Conservation (phyloP, 352 stramenopile genomes). For the Pythium aphanidermatum region DNA sequence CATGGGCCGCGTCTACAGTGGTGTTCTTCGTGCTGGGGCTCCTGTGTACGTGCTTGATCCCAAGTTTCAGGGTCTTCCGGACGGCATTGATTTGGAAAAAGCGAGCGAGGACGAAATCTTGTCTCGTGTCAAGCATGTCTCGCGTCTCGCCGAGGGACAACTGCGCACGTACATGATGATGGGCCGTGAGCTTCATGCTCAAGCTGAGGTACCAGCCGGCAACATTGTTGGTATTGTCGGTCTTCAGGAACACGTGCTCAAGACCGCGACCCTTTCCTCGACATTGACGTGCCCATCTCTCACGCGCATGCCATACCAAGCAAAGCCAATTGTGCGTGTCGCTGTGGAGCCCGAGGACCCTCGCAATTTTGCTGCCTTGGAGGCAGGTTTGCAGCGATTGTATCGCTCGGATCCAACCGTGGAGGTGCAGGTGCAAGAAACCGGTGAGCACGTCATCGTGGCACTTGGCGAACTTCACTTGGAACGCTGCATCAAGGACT, state of each 20-base stretch:
- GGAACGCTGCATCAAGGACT: slow-evolving; percentile 89
- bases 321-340: slow-evolving; percentile 90
- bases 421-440: slow-evolving; percentile 89
- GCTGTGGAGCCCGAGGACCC: slow-evolving; percentile 87
- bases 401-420: slow-evolving; percentile 91
- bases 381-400: slow-evolving; percentile 84
- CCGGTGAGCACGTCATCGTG: slow-evolving; percentile 87
- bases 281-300: slow-evolving; percentile 77
- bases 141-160: slow-evolving; percentile 34
- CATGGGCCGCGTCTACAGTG: slow-evolving; percentile 88
- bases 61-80: slow-evolving; percentile 72
- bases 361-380: slow-evolving; percentile 77
- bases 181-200: slow-evolving; percentile 78
- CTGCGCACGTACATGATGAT: slow-evolving; percentile 92
- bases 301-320: slow-evolving; percentile 86
- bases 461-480: slow-evolving; percentile 90
- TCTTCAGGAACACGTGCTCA: slow-evolving; percentile 84
- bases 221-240: slow-evolving; percentile 89
- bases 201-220: slow-evolving; percentile 75
- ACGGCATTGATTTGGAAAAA: slow-evolving; percentile 1
- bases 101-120: slow-evolving; percentile 28
- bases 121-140: slow-evolving; percentile 47
- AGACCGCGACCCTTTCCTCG: slow-evolving; percentile 86
- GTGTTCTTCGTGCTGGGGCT: slow-evolving; percentile 55
- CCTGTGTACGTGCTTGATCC: slow-evolving; percentile 83